Evolutionary conservation across 2,329 filamentous ascomycete species (phyloP).

Genomic region (Fusarium incarnatum): DNA sequence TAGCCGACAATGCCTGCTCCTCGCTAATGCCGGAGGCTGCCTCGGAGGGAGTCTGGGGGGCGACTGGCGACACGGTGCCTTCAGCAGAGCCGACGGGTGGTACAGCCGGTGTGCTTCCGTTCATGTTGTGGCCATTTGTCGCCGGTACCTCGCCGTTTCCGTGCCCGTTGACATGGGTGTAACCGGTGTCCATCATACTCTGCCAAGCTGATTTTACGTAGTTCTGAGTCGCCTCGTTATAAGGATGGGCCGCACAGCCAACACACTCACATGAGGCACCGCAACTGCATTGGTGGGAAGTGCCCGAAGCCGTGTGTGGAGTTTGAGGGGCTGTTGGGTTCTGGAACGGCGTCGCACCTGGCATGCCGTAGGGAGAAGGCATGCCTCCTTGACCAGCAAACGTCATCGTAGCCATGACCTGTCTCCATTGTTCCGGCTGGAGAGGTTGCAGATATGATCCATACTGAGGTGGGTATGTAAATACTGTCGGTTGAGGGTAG

Average conservation of each 20-base stretch:
- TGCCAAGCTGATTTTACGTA: conserved; percentile 63
- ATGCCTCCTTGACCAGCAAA: conserved; percentile 52
- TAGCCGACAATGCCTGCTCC: conserved; percentile 63
- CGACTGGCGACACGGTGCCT: conserved; percentile 53
- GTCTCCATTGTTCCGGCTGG: conserved; percentile 65
- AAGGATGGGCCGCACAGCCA: conserved; percentile 75
- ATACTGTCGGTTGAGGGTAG: conserved; percentile 59
- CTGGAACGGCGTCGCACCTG: conserved; percentile 38
- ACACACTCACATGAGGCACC: conserved; percentile 75
- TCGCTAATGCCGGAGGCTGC: conserved; percentile 59
- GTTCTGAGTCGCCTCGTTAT: conserved; percentile 70
- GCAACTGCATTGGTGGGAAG: conserved; percentile 66
- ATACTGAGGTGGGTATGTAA: conserved; percentile 65
- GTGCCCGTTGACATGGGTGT: conserved; percentile 44
- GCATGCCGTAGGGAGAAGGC: conserved; percentile 45
- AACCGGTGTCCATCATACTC: conserved; percentile 52
- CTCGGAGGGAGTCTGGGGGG: conserved; percentile 61
- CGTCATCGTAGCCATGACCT: conserved; percentile 57
- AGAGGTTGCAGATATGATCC: conserved; percentile 67
- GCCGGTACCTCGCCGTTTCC: conserved; percentile 36
- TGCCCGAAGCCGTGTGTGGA: conserved; percentile 46
- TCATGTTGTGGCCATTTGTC: conserved; percentile 29
- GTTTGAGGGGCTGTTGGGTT: conserved; percentile 29
- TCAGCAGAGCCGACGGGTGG: conserved; percentile 38
- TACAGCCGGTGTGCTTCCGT: conserved; percentile 30